A percentile compares a stretch with the other conserved stretches of the same genome.
These are phyloP conservation scores for Mycena venus DNA, from an alignment of 768 basidiomycete genomes.

Conservation along the genomic window DNA sequence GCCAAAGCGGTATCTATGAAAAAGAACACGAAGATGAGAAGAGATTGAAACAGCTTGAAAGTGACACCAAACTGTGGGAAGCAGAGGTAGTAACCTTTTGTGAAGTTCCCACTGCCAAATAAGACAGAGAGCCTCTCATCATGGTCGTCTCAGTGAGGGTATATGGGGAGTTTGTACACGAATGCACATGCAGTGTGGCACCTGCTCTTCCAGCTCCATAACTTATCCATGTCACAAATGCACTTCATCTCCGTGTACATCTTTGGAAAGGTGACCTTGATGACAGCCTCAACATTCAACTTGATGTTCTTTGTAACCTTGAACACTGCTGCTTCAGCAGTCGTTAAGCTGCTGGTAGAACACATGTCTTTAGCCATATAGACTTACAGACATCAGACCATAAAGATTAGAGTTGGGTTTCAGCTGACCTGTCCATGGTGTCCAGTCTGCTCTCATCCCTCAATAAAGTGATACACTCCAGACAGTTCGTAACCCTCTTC, in stretches of 20 bases:
- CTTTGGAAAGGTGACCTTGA: background rate
- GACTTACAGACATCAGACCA: background rate
- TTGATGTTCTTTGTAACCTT: background rate
- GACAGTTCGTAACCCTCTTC: background rate
- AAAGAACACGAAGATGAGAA: too few species aligned
- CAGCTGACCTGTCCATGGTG: conserved; percentile 1
- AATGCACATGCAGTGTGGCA: background rate
- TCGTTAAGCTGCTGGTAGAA: background rate
- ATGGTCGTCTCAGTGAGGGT: too few species aligned
- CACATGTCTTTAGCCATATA: background rate
- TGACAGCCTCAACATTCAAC: background rate
- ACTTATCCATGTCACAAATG: background rate
- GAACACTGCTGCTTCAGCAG: background rate
- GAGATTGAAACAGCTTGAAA: too few species aligned
- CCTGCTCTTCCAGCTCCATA: background rate
- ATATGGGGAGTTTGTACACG: too few species aligned
- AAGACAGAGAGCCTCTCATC: too few species aligned
- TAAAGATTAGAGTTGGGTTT: too few species aligned
- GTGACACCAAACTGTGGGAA: too few species aligned
- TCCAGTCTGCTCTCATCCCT: background rate
- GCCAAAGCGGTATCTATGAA: too few species aligned
- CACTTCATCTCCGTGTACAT: background rate
- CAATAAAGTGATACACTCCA: background rate
- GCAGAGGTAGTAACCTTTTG: too few species aligned
- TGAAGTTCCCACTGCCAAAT: too few species aligned